These are phyloP conservation scores for Neltuma alba DNA, from an alignment of 306 rosid species.

Conservation along the genomic window DNA sequence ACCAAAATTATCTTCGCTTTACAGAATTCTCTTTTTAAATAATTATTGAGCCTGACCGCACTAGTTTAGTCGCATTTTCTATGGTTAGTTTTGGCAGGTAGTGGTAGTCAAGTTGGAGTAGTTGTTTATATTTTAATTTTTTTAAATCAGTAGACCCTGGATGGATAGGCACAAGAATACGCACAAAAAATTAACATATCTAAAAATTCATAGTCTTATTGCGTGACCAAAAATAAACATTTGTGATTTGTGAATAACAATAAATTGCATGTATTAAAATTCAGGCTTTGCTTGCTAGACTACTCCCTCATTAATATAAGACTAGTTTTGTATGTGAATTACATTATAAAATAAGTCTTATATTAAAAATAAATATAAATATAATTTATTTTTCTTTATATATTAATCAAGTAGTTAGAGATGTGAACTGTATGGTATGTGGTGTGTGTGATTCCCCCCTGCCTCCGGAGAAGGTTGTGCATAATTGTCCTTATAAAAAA, in stretches of 20 bases:
- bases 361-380: no score
- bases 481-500: no score
- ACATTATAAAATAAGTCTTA: no score
- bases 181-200: neutral
- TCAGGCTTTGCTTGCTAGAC: neutral
- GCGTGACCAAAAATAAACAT: no score
- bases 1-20: neutral
- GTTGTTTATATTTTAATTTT: neutral
- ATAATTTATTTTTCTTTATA: neutral
- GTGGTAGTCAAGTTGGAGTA: neutral
- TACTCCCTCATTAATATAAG: no score
- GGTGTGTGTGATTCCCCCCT: no score
- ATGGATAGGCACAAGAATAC: neutral
- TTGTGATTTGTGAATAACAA: neutral
- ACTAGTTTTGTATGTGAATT: no score
- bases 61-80: neutral
- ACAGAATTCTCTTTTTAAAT: neutral
- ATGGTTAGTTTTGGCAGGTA: neutral
- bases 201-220: neutral
- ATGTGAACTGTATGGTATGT: no score
- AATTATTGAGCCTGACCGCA: neutral
- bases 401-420: no score
- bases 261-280: neutral
- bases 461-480: no score
- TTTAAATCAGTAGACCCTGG: neutral